A percentile compares a stretch with the other conserved stretches of the same genome.
Evolutionary conservation across 345 rosid species (phyloP).

Genomic region (Kernera saxatilis): DNA sequence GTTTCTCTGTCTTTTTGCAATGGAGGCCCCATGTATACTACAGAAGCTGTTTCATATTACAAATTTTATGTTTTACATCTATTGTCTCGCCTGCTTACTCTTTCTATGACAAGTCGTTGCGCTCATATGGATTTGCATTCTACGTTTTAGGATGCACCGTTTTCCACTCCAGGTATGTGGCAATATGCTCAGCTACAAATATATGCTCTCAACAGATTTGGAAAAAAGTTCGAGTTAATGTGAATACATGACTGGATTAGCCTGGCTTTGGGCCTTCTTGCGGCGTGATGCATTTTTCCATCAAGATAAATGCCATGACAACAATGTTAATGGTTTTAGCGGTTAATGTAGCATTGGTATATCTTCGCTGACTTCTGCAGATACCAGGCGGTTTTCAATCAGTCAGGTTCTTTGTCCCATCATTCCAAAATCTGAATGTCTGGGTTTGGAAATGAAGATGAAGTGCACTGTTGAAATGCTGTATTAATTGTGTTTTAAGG

Average conservation of each 20-base stretch:
- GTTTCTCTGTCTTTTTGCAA: not conserved
- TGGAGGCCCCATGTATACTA: not conserved
- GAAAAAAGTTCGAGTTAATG: not conserved
- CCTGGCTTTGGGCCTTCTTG: not conserved
- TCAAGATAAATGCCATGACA: not conserved
- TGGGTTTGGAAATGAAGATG: not conserved
- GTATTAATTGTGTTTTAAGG: conserved; percentile 1
- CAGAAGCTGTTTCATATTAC: not conserved
- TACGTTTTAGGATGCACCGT: not conserved
- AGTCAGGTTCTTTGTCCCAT: not conserved
- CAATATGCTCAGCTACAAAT: not conserved
- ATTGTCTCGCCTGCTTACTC: not conserved
- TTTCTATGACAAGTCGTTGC: not conserved
- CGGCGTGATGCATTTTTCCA: not conserved
- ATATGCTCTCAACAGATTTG: not conserved
- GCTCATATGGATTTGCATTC: not conserved
- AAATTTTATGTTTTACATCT: not conserved
- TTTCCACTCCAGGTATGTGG: not conserved
- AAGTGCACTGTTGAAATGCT: not conserved
- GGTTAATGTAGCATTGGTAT: not conserved
- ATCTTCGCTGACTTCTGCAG: conserved; percentile 6
- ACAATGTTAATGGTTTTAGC: conserved; percentile 1
- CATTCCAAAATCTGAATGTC: conserved; percentile 13
- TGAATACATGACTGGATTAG: not conserved
- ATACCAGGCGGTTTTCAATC: conserved; percentile 2